Conservation (phyloP, 1,139 yeast species). For the Pichia sp. region DNA sequence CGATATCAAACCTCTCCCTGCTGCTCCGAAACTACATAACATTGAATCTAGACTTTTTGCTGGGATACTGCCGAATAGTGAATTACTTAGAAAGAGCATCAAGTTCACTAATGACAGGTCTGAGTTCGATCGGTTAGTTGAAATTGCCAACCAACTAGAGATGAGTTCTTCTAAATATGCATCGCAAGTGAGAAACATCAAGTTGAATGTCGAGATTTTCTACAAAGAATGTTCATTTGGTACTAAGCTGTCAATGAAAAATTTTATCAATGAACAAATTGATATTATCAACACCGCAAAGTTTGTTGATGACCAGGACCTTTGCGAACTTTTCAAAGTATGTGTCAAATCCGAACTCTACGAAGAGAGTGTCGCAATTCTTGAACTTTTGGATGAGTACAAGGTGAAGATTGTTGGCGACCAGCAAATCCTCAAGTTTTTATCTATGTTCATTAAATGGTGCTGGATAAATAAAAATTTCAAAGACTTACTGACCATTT, state of each 20-base stretch:
- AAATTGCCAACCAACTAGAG: constrained; percentile 19
- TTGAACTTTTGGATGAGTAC: constrained; percentile 8
- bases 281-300: constrained; percentile 7
- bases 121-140: constrained; percentile 20
- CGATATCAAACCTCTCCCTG: constrained; percentile 15
- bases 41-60: constrained; percentile 24
- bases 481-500: constrained; percentile 19
- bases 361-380: constrained; percentile 9
- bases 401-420: constrained; percentile 15
- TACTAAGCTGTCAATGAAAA: constrained; percentile 7
- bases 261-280: constrained; percentile 13
- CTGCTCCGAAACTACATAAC: constrained; percentile 19
- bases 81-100: constrained; percentile 22
- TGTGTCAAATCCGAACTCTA: constrained; percentile 15
- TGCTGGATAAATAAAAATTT: constrained; percentile 20
- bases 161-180: constrained; percentile 11
- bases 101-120: constrained; percentile 15
- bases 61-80: constrained; percentile 27
- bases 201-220: constrained; percentile 21
- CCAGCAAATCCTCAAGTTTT: constrained; percentile 20
- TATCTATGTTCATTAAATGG: constrained; percentile 22
- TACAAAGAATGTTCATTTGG: constrained; percentile 22
- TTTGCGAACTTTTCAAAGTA: constrained; percentile 16
- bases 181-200: constrained; percentile 13
- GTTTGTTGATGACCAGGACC: constrained; percentile 11